Conservation (phyloP, 176 grass and related monocot genomes). For the Oryza glumipatula region DNA sequence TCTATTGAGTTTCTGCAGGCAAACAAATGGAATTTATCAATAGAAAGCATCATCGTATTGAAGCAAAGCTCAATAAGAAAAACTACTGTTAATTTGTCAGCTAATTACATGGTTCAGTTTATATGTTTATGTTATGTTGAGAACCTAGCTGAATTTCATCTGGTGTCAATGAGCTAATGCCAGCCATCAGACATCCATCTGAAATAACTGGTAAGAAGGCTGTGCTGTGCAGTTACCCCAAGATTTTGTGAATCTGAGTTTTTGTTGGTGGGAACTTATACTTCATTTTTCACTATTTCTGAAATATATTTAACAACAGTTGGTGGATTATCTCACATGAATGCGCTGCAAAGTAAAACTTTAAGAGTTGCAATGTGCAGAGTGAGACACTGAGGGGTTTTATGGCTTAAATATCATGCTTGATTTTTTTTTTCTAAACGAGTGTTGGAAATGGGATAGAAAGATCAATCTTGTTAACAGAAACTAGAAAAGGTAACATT, state of each 20-base stretch:
- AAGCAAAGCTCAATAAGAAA: constrained; percentile 10
- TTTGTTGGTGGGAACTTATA: background rate
- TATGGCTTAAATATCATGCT: background rate
- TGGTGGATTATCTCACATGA: background rate
- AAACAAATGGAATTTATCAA: constrained; percentile 6
- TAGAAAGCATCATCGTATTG: background rate
- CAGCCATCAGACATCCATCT: constrained; percentile 1
- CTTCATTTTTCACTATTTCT: background rate
- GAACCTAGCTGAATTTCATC: background rate
- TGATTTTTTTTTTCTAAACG: background rate
- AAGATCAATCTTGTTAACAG: background rate
- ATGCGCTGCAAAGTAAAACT: background rate
- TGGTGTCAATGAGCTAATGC: constrained; percentile 1
- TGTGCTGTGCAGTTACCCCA: background rate
- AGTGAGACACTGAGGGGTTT: background rate
- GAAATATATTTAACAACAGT: background rate
- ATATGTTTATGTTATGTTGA: background rate
- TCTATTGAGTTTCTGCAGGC: constrained; percentile 74
- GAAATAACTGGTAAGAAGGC: background rate
- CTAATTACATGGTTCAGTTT: background rate
- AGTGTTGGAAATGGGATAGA: background rate
- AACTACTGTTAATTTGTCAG: background rate
- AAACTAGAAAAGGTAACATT: background rate
- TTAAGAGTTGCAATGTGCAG: background rate
- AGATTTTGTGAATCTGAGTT: background rate